These are phyloP conservation scores for Aspergillus quadricinctus DNA, from an alignment of 2,329 filamentous ascomycete species.

Conservation along the genomic window DNA sequence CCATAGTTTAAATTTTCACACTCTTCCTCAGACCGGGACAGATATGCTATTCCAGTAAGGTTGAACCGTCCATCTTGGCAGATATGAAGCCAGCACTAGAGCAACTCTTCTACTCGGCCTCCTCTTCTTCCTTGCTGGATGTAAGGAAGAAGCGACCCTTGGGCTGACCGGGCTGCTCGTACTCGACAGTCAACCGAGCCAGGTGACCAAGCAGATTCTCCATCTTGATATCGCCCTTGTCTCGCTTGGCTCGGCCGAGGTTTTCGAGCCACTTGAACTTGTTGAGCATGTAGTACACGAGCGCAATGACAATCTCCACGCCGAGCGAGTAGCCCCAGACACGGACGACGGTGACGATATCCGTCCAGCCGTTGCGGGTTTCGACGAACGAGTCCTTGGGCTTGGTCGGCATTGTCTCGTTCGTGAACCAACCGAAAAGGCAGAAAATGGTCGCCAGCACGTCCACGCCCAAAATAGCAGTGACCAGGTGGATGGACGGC, in stretches of 20 bases:
- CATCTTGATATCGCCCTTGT: conserved; percentile 47
- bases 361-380: conserved; percentile 52
- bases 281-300: conserved; percentile 48
- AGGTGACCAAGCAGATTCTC: conserved; percentile 49
- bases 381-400: conserved; percentile 26
- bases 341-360: conserved; percentile 52
- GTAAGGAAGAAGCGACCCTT: conserved; percentile 41
- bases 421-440: conserved; percentile 70
- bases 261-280: conserved; percentile 43
- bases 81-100: background rate
- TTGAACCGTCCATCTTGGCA: background rate
- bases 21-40: background rate
- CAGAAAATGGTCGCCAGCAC: conserved; percentile 68
- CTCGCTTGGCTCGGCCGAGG: conserved; percentile 45
- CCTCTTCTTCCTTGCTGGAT: conserved; percentile 43
- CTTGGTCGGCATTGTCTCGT: conserved; percentile 37
- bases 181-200: conserved; percentile 46
- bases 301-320: conserved; percentile 49
- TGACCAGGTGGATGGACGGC: conserved; percentile 68
- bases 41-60: background rate
- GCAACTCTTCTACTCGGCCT: conserved; percentile 30
- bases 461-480: conserved; percentile 68
- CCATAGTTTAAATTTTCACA: background rate
- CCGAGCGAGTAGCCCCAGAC: conserved; percentile 50
- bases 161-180: conserved; percentile 44